Evolutionary conservation across 495 filamentous ascomycete species (phyloP), one percentile per base, ranked within the genome.

Genomic region (Physcia stellaris): DNA sequence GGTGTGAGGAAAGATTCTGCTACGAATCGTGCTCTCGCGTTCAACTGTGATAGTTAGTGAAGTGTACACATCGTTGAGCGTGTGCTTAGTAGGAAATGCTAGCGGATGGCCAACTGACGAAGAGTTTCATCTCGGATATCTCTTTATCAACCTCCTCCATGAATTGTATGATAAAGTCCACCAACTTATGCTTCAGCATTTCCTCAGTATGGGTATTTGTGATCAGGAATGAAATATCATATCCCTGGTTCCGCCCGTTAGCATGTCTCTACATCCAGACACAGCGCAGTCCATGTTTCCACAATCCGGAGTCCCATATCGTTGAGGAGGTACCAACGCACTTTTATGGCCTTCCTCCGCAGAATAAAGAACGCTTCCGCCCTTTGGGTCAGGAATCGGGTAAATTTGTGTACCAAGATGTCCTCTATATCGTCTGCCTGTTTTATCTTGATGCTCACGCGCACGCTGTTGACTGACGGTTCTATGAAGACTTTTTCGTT

Each of bases 91-190:
- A 31, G 10, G 19, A 16, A 20, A 24, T 28, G 4, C 17, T 17
- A 22, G 2, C 29, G 27, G 40, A 36, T 18, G 32, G 26, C 35
- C 16, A 16, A 69, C 84, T 35, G 75, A 96, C 88, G 61, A 96
- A 99, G 45, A 99, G 75, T 73, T 99, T 99, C 90, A 96, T 95
- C 61, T 96, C 92, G 1, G 88, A 96, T 37, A 96, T 96, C 60
- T 99, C 92, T 66, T 96, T 96, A 54, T 96, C 90, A 21, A 96
- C 90, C 53, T 99, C 92, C 62, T 96, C 88, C 87, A 96, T 95
- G 56, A 95, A 96, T 47, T 94, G 79, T 43, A 99, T 93, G 43
- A 96, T 90, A 52, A 98, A 98, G 53, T 98, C 90, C 7, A 98
- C 92, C 44, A 98, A 66, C 63, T 98, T 95, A 54, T 98, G 86